Conservation (phyloP, 306 rosid species). For the Acmispon strigosus region DNA sequence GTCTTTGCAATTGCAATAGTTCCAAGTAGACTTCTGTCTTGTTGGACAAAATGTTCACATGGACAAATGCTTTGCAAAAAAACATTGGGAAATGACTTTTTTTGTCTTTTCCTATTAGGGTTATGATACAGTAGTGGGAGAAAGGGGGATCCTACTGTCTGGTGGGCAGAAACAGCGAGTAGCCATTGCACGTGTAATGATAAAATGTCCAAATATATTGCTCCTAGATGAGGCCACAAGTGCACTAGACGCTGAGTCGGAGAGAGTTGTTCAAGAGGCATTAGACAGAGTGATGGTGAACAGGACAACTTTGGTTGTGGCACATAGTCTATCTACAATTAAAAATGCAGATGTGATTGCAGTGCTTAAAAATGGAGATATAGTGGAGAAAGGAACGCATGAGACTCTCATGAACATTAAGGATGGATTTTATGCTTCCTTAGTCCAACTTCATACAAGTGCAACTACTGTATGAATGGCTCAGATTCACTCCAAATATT, state of each 20-base stretch:
- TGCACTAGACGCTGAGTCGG: slow-evolving; percentile 77
- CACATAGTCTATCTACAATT: slow-evolving; percentile 68
- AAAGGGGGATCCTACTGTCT: slow-evolving; percentile 60
- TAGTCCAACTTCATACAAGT: slow-evolving; percentile 50
- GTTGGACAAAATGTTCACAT: neutral
- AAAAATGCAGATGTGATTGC: slow-evolving; percentile 70
- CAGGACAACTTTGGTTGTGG: slow-evolving; percentile 64
- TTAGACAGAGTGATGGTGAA: slow-evolving; percentile 60
- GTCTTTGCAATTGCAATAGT: neutral
- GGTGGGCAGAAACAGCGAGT: slow-evolving; percentile 78
- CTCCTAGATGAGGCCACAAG: slow-evolving; percentile 79
- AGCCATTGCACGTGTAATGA: slow-evolving; percentile 72
- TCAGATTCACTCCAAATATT: too few relatives aligned
- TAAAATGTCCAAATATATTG: slow-evolving; percentile 62
- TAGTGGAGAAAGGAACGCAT: slow-evolving; percentile 67
- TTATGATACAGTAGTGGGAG: slow-evolving; percentile 65
- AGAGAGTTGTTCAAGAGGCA: slow-evolving; percentile 78
- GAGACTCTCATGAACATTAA: slow-evolving; percentile 42
- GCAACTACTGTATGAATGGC: slow-evolving; percentile 2
- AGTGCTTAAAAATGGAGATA: slow-evolving; percentile 64
- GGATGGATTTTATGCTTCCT: slow-evolving; percentile 67
- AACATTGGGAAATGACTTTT: too few relatives aligned
- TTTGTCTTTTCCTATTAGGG: slow-evolving; percentile 30
- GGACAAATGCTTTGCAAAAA: neutral
- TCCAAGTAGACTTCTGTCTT: neutral